Evolutionary conservation across 2,329 filamentous ascomycete species (phyloP), one percentile per base, ranked within the genome.

Genomic region (Apiospora rasikravindrae): DNA sequence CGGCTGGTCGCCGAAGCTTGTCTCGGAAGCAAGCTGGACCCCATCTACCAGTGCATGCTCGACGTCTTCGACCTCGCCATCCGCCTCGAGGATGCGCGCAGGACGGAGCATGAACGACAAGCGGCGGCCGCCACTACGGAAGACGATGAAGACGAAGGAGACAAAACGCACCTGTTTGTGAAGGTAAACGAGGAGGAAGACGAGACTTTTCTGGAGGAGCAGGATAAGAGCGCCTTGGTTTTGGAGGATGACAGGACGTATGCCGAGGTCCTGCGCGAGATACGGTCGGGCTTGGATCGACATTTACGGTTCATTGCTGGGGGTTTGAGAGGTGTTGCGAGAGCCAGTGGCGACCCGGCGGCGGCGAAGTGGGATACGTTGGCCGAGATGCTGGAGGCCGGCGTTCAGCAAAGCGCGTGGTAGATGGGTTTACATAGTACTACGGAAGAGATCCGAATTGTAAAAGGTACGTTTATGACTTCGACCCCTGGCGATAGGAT

Each of bases 31-130:
- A 92, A 91, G 70, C 83, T 98, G 4, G 86, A 87, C 22, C 91
- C 93, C 0, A 93, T 98, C 47, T 88, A 90, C 71, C 89, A 93
- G 72, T 90, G 90, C 19, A 88, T 97, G 24, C 85, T 96, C n/a
- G 90, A 91, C 67, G 83, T 96, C 2, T 86, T 98, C 1, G 93
- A 98, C 78, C 83, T 97, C 16, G 90, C 90, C 2, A 89, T 96
- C 64, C 85, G 87, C 71, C 89, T 97, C 42, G 89, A 92, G 40
- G 89, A 93, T 75, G 83, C 89, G 1, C 88, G 90, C 74, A 75
- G 80, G 71, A 73, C 78, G 37, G 80, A 85, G 76, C 77, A 79
- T 71, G 80, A 73, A 77, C 82, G 76, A 79, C 80, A 57, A 78
- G 81, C 72, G 80, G 84, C 73, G 78, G 78, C 40, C 78, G 82